A percentile compares a stretch with the other conserved stretches of the same genome.
Conservation (phyloP, 2,329 filamentous ascomycete genomes). For the Neonectria ditissima region DNA sequence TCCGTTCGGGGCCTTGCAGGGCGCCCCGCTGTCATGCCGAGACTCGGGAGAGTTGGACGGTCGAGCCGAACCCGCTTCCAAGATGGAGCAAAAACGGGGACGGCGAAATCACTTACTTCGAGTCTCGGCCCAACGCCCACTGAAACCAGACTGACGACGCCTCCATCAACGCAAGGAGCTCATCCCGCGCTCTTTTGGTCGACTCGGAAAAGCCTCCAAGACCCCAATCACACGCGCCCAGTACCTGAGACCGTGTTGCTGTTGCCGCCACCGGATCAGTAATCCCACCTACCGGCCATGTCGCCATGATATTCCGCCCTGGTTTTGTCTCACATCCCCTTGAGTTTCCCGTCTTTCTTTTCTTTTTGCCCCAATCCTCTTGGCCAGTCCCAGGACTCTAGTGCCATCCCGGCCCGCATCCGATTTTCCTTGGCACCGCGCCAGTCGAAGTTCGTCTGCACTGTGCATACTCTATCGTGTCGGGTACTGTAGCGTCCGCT, state of each 20-base stretch:
- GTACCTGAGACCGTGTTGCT: slow-evolving; percentile 14
- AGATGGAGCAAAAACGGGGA: too few species aligned
- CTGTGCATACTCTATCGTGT: slow-evolving; percentile 1
- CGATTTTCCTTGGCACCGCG: slow-evolving; percentile 3
- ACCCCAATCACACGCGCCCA: slow-evolving; percentile 17
- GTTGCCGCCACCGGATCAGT: slow-evolving; percentile 3
- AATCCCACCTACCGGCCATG: slow-evolving; percentile 9
- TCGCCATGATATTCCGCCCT: slow-evolving; percentile 4
- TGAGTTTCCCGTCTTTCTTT: not conserved
- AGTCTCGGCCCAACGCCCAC: not conserved
- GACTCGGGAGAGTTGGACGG: not conserved
- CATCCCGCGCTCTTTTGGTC: not conserved
- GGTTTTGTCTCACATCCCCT: slow-evolving; percentile 3
- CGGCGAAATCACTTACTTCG: not conserved
- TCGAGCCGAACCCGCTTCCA: not conserved
- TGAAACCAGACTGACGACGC: not conserved
- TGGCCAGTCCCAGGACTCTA: not conserved
- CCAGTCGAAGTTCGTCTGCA: not conserved
- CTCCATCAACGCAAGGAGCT: slow-evolving; percentile 1
- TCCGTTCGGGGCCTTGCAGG: not conserved
- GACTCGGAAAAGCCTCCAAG: not conserved
- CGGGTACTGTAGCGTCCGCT: slow-evolving; percentile 29
- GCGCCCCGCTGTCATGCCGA: not conserved
- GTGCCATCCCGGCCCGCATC: not conserved
- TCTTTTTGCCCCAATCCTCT: not conserved